Percentiles rank a stretch among this genome's conserved stretches.
phyloP scores from a whole-genome alignment of 2,329 filamentous ascomycete species.

The Alternaria panax region DNA sequence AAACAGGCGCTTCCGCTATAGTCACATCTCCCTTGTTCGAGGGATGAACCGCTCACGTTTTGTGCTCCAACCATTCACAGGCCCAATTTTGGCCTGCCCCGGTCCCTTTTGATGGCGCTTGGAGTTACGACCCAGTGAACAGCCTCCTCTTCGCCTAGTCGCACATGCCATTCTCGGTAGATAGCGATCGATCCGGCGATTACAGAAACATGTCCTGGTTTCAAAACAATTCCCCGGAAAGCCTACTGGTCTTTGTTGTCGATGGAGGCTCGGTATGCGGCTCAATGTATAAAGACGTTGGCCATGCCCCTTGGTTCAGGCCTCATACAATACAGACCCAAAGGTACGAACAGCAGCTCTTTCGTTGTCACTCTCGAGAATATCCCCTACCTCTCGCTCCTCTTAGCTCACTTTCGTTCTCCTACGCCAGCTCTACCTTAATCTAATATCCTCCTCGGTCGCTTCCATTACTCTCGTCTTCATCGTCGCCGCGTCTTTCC shows the following conservation, averaged over 20 bases:
- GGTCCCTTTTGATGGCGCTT: constrained; percentile 44
- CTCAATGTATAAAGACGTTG: constrained; percentile 44
- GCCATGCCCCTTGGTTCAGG: constrained; percentile 23
- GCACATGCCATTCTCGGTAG: constrained; percentile 37
- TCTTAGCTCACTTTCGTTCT: constrained; percentile 42
- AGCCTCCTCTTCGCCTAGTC: constrained; percentile 40
- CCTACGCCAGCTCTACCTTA: constrained; percentile 32
- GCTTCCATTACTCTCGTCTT: constrained; percentile 32
- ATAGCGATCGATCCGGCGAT: constrained; percentile 46
- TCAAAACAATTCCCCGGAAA: constrained; percentile 49
- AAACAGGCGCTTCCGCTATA: constrained; percentile 49
- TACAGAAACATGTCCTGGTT: constrained; percentile 51
- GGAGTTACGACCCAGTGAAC: constrained; percentile 39
- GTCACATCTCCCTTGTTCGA: constrained; percentile 32
- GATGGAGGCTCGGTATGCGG: constrained; percentile 35
- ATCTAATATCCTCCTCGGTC: constrained; percentile 44
- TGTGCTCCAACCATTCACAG: constrained; percentile 40
- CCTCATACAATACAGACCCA: constrained; percentile 36
- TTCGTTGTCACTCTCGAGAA: constrained; percentile 44
- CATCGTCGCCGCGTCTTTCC: constrained; percentile 24
- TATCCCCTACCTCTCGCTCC: constrained; percentile 45
- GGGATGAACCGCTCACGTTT: constrained; percentile 34
- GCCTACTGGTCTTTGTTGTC: constrained; percentile 38
- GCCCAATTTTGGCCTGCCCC: constrained; percentile 35
- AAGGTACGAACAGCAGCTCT: constrained; percentile 41